Evolutionary conservation across 768 basidiomycete species (phyloP).

Genomic region (Chlorophyllum brunneum): DNA sequence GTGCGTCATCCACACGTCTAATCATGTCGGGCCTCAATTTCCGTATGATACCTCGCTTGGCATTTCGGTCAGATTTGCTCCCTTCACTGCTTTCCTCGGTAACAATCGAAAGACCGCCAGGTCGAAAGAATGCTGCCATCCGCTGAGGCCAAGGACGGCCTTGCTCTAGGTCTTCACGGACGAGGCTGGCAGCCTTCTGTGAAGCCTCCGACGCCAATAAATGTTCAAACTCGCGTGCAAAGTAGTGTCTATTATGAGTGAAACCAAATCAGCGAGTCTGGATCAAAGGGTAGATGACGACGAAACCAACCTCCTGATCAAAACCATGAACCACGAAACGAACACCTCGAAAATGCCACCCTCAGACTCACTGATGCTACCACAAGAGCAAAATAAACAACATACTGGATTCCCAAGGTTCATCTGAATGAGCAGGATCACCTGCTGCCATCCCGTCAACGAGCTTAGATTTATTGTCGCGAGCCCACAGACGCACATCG

Average conservation of each 20-base stretch:
- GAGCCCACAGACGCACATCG: conserved; percentile 78
- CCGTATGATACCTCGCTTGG: conserved; percentile 24
- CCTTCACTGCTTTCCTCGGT: conserved; percentile 13
- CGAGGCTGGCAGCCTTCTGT: conserved; percentile 19
- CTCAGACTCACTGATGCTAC: neutral
- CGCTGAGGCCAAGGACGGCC: conserved; percentile 23
- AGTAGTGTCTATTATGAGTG: conserved; percentile 49
- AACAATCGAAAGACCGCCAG: conserved; percentile 5
- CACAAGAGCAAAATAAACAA: conserved; percentile 15
- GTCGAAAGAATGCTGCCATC: conserved; percentile 17
- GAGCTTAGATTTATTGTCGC: conserved; percentile 65
- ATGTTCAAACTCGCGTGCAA: conserved; percentile 63
- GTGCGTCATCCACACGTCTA: conserved; percentile 62
- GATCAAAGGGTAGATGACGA: conserved; percentile 7
- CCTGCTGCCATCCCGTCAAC: conserved; percentile 69
- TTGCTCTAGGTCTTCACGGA: conserved; percentile 19
- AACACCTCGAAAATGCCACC: conserved; percentile 45
- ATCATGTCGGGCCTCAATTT: conserved; percentile 73
- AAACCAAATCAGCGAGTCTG: conserved; percentile 1
- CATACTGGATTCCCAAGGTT: conserved; percentile 69
- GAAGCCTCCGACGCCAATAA: conserved; percentile 44
- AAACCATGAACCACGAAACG: conserved; percentile 83
- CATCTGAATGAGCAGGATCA: conserved; percentile 74
- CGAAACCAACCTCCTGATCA: conserved; percentile 57
- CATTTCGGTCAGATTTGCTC: neutral